Conservation (phyloP, 768 basidiomycete genomes). For the Hypsizygus marmoreus region DNA sequence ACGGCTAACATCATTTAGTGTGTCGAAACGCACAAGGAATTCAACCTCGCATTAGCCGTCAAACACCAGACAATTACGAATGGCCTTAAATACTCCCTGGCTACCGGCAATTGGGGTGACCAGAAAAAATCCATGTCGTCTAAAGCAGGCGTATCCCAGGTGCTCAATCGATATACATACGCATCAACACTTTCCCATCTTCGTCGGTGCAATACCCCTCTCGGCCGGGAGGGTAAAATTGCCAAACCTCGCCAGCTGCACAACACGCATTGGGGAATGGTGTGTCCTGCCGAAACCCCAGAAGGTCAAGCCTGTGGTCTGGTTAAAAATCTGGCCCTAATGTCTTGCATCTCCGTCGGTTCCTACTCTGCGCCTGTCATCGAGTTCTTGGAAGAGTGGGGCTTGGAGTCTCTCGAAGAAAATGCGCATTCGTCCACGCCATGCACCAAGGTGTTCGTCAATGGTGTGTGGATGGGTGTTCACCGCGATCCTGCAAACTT, state of each 20-base stretch:
- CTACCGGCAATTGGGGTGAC: constrained; percentile 99
- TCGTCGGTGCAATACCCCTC: constrained; percentile 96
- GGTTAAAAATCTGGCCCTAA: constrained; percentile 96
- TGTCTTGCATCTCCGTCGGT: constrained; percentile 98
- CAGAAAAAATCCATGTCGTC: constrained; percentile 98
- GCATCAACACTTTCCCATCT: constrained; percentile 97
- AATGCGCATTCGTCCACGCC: constrained; percentile 83
- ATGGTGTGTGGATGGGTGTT: constrained; percentile 99
- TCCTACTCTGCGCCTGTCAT: constrained; percentile 95
- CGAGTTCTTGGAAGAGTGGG: constrained; percentile 99
- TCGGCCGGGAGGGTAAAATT: constrained; percentile 98
- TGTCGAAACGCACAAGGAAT: constrained; percentile 94
- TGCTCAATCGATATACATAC: constrained; percentile 97
- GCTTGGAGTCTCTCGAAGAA: constrained; percentile 92
- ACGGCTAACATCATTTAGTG: constrained; percentile 56
- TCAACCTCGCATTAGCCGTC: constrained; percentile 88
- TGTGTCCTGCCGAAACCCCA: constrained; percentile 98
- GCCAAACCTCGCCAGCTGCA: constrained; percentile 99
- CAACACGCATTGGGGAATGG: constrained; percentile 99
- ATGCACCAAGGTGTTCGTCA: constrained; percentile 96
- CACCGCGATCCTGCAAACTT: constrained; percentile 93
- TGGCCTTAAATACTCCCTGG: constrained; percentile 95
- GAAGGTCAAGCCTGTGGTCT: constrained; percentile 99
- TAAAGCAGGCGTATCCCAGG: constrained; percentile 98
- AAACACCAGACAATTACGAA: constrained; percentile 98